phyloP scores from a whole-genome alignment of 75 land plant species.

The Chamaecyparis obtusa region DNA sequence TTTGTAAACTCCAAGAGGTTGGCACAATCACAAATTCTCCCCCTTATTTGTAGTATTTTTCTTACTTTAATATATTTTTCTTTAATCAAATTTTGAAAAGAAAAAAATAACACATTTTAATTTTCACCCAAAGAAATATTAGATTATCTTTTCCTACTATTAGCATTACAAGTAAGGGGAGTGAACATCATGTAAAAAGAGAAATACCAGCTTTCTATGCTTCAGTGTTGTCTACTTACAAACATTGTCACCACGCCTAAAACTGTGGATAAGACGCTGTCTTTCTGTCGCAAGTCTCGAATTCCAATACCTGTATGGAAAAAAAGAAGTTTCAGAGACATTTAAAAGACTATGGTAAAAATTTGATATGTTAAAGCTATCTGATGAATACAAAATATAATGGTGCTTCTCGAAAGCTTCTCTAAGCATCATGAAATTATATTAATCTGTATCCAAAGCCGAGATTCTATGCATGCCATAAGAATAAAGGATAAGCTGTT shows the following conservation, averaged over 20 bases:
- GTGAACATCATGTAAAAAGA: neutral
- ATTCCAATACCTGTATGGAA: slow-evolving; percentile 79
- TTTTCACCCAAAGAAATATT: too few relatives aligned
- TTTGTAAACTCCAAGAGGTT: too few relatives aligned
- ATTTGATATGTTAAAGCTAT: neutral
- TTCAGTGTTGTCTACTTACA: slow-evolving; percentile 48
- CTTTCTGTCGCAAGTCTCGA: slow-evolving; percentile 83
- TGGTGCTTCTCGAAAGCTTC: neutral
- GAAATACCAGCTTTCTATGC: neutral
- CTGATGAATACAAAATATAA: neutral
- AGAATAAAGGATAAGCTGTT: neutral
- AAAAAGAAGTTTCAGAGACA: neutral
- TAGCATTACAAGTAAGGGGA: too few relatives aligned
- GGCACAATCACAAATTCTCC: too few relatives aligned
- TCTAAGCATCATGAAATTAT: neutral
- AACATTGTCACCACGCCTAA: slow-evolving; percentile 60
- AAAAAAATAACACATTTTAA: too few relatives aligned
- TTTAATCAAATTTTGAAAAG: too few relatives aligned
- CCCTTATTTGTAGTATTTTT: too few relatives aligned
- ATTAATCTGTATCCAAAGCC: neutral
- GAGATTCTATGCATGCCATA: neutral
- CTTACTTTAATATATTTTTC: too few relatives aligned
- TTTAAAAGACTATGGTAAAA: neutral
- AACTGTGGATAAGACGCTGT: slow-evolving; percentile 63
- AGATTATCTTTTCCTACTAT: too few relatives aligned